Evolutionary conservation across 2,329 filamentous ascomycete genomes (phyloP).

Genomic region (Emydomyces testavorans): DNA sequence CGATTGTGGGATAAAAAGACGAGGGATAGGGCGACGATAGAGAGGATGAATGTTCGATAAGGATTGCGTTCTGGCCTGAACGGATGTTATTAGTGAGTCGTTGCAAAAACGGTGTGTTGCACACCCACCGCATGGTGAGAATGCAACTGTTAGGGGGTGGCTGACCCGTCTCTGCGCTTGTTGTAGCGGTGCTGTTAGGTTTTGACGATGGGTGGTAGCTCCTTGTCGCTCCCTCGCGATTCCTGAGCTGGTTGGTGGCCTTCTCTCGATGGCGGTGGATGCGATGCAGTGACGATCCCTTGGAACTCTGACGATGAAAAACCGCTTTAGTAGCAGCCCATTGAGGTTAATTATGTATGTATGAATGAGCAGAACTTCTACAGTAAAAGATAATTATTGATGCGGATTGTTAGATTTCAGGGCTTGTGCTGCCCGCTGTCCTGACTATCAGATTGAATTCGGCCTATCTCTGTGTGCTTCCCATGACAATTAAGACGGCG

Average conservation of each 20-base stretch:
- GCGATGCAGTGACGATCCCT: not conserved
- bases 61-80: conserved; percentile 16
- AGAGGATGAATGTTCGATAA: conserved; percentile 11
- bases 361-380: too few species aligned
- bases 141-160: conserved; percentile 12
- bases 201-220: conserved; percentile 4
- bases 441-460: too few species aligned
- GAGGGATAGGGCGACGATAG: conserved; percentile 15
- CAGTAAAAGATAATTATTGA: too few species aligned
- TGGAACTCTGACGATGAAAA: not conserved
- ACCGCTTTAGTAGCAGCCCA: not conserved
- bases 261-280: not conserved
- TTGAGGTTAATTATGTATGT: not conserved
- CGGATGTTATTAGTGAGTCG: conserved; percentile 19
- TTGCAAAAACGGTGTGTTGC: conserved; percentile 6
- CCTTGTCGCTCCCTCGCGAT: not conserved
- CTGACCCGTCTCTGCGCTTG: conserved; percentile 11
- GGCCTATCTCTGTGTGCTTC: too few species aligned
- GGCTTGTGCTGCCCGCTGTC: too few species aligned
- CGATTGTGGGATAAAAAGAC: too few species aligned
- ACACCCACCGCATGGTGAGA: conserved; percentile 9
- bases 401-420: too few species aligned
- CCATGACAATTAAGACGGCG: not conserved
- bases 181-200: not conserved
- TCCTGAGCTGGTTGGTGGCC: conserved; percentile 4